These are phyloP conservation scores for Camellia granthamiana DNA, from an alignment of 148 eudicot genomes.

Conservation along the genomic window DNA sequence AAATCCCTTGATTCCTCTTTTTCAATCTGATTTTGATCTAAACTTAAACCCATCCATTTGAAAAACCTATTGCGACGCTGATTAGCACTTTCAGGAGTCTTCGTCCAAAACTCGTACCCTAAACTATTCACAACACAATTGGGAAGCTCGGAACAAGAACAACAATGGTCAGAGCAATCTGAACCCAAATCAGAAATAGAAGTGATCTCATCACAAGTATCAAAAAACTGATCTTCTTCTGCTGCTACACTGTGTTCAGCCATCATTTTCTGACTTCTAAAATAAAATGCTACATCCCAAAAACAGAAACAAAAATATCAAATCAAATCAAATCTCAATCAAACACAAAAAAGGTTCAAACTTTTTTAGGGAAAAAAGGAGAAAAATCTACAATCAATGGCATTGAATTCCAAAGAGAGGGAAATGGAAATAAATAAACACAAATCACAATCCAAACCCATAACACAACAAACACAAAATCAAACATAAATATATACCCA, in stretches of 20 bases:
- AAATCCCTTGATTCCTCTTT: conserved; percentile 30
- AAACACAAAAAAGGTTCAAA: conserved; percentile 6
- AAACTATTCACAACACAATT: conserved; percentile 23
- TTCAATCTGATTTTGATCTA: conserved; percentile 31
- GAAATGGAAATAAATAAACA: conserved; percentile 4
- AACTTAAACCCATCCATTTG: conserved; percentile 45
- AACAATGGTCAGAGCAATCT: conserved; percentile 31
- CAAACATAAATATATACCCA: neutral
- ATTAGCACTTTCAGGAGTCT: conserved; percentile 47
- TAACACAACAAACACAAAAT: neutral
- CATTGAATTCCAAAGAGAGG: neutral
- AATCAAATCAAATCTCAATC: conserved; percentile 1
- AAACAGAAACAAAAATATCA: neutral
- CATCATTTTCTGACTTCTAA: conserved; percentile 28
- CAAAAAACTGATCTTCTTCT: conserved; percentile 63
- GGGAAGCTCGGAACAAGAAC: conserved; percentile 28
- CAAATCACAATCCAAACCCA: conserved; percentile 16
- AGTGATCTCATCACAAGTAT: conserved; percentile 54
- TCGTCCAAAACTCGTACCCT: conserved; percentile 60
- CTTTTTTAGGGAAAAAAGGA: neutral
- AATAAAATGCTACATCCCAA: conserved; percentile 20
- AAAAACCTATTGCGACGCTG: conserved; percentile 62
- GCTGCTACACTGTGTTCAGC: conserved; percentile 22
- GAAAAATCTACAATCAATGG: neutral
- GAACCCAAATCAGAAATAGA: conserved; percentile 61